A percentile compares a stretch with the other conserved stretches of the same genome.
Evolutionary conservation across 768 basidiomycete species (phyloP).

Genomic region (Kwoniella shandongensis): DNA sequence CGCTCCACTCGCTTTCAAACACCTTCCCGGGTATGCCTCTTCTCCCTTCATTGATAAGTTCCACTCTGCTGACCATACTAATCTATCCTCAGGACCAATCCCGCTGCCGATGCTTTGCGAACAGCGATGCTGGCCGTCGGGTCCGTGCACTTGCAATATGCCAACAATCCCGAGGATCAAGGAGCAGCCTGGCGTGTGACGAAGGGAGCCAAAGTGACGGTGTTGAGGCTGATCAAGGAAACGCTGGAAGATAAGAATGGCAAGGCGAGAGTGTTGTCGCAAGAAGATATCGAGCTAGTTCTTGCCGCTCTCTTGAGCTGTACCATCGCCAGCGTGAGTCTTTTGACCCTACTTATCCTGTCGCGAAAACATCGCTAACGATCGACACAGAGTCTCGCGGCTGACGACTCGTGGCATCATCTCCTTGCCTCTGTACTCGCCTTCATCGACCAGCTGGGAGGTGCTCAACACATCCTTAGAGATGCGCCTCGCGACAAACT

Average conservation of each 20-base stretch:
- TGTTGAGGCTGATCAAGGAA: constrained; percentile 24
- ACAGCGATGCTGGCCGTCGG: constrained; percentile 39
- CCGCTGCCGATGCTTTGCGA: constrained; percentile 38
- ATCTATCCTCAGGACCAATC: constrained; percentile 13
- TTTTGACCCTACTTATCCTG: neutral
- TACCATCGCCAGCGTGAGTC: constrained; percentile 42
- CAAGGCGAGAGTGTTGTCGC: constrained; percentile 9
- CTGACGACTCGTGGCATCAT: constrained; percentile 45
- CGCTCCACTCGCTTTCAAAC: constrained; percentile 32
- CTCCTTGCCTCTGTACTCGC: constrained; percentile 31
- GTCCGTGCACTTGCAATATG: constrained; percentile 38
- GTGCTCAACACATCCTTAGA: constrained; percentile 29
- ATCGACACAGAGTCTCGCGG: constrained; percentile 31
- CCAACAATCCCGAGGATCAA: constrained; percentile 21
- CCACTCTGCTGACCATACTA: constrained; percentile 2
- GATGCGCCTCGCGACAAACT: constrained; percentile 22
- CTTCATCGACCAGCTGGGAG: constrained; percentile 37
- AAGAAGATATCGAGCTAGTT: constrained; percentile 35
- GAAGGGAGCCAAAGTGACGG: constrained; percentile 20
- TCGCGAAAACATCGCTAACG: neutral
- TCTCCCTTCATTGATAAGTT: too few relatives aligned
- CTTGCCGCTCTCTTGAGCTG: constrained; percentile 41
- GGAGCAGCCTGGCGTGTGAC: constrained; percentile 24
- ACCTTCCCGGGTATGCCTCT: constrained; percentile 22
- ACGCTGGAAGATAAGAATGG: constrained; percentile 12